phyloP scores from a whole-genome alignment of 1,139 yeast species.

The Tardiomyces digboiensis region DNA sequence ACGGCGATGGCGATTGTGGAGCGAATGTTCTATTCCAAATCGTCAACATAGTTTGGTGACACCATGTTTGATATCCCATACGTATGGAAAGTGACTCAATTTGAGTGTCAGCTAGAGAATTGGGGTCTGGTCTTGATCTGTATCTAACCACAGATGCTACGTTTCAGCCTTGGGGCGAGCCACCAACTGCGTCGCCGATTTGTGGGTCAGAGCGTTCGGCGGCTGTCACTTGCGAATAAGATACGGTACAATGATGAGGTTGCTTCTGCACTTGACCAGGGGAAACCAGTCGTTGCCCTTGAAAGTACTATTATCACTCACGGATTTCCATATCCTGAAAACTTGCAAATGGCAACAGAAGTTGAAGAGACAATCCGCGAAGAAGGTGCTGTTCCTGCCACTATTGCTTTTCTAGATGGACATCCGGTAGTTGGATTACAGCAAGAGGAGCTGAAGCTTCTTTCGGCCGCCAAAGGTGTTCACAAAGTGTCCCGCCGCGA shows the following conservation, averaged over 20 bases:
- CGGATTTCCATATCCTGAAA: slow-evolving; percentile 78
- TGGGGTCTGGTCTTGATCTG: too few relatives aligned
- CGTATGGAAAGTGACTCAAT: too few relatives aligned
- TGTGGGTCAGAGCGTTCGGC: too few relatives aligned
- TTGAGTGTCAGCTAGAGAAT: too few relatives aligned
- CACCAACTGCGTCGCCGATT: neutral
- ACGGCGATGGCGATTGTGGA: too few relatives aligned
- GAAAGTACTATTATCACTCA: slow-evolving; percentile 89
- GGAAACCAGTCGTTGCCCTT: slow-evolving; percentile 62
- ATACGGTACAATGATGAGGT: slow-evolving; percentile 41
- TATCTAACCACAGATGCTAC: too few relatives aligned
- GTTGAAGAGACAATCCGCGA: slow-evolving; percentile 56
- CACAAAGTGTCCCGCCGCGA: slow-evolving; percentile 76
- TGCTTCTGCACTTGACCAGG: slow-evolving; percentile 44
- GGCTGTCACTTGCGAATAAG: neutral
- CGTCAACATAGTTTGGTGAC: too few relatives aligned
- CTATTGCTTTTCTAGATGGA: slow-evolving; percentile 72
- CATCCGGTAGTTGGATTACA: slow-evolving; percentile 59
- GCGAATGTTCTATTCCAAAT: too few relatives aligned
- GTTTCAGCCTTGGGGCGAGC: neutral
- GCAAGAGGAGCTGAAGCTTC: slow-evolving; percentile 35
- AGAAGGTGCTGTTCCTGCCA: slow-evolving; percentile 75
- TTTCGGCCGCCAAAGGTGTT: slow-evolving; percentile 33
- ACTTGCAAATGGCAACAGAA: slow-evolving; percentile 57
- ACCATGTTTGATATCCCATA: too few relatives aligned